Base-by-base conservation (phyloP, 768 basidiomycete genomes). In the Imleria badia region DNA sequence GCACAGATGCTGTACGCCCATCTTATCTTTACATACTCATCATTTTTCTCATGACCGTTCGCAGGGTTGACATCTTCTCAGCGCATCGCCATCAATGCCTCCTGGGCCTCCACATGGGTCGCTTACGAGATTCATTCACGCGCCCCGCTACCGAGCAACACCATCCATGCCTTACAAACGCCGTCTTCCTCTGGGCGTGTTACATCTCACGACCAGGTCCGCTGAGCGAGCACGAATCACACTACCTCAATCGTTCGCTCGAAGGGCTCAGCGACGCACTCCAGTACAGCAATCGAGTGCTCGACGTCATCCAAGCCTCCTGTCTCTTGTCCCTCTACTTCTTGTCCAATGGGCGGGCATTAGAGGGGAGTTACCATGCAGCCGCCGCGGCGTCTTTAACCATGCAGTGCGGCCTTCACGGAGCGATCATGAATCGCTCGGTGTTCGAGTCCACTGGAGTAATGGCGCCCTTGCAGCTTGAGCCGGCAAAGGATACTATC, bases 111-210 rank as follows among this genome's bases (percentile, higher is more conserved):
- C 80, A 90, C 67, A 82, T 85, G 67, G 83, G 80, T 17, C 80
- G 80, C 43, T 74, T 92, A 44, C 75, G 84, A 31, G 84, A 86
- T 45, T 83, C 83, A 33, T 73, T 91, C 39, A 73, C 71, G 41
- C 74, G 77, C 6, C 80, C 85, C 15, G 50, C 67, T 5, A 60
- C 78, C 44, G 83, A 88, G 53, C 87, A 87, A 51, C 83, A 83
- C 19, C 90, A 92, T 63, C 85, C 90, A 10, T 82, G 80, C 50
- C 78, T 93, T 14, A 82, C 91, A 78, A 89, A 91, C 64, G 79
- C 89, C 56, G 85, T 91, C 64, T 92, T 85, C 66, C 81, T 91
- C 8, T 91, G 89, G 86, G 86, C 88, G 2, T 91, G 89, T 68
- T 89, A 86, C 66, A 78, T 91, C 38, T 89, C 90, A 11, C 79